phyloP scores from a whole-genome alignment of 805 yeast species.

The Yamadazyma ubonensis region DNA sequence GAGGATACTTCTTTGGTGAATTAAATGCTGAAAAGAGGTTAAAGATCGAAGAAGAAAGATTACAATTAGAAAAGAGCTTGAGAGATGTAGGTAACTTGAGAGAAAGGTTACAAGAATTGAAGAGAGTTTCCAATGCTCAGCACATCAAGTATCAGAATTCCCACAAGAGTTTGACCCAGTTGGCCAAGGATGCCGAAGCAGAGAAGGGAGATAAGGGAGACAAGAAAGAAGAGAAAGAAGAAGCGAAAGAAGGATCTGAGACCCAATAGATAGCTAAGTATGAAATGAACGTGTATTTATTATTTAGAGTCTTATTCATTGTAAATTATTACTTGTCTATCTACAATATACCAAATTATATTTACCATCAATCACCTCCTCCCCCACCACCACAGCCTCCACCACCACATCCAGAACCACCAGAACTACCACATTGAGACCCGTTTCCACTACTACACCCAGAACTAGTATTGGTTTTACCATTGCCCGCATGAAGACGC shows the following conservation, averaged over 20 bases:
- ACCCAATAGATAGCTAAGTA: neutral
- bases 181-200: conserved; percentile 16
- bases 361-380: too few species aligned
- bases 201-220: neutral
- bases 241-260: neutral
- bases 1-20: conserved; percentile 58
- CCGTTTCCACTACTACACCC: conserved; percentile 2
- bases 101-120: conserved; percentile 64
- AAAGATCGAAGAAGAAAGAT: conserved; percentile 73
- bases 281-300: neutral
- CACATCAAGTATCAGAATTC: conserved; percentile 34
- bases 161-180: conserved; percentile 26
- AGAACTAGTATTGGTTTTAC: neutral
- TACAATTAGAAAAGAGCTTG: conserved; percentile 63
- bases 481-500: too few species aligned
- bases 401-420: neutral
- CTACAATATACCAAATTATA: too few species aligned
- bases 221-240: neutral
- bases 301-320: too few species aligned
- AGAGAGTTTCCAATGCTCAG: conserved; percentile 48
- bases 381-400: too few species aligned
- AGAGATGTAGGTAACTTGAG: conserved; percentile 68
- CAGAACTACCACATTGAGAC: neutral
- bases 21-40: conserved; percentile 75
- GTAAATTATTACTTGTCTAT: too few species aligned